Percentiles rank a stretch among this genome's conserved stretches.
Evolutionary conservation across 2,329 filamentous ascomycete genomes (phyloP).

Genomic region (Tolypocladium ovalisporum): DNA sequence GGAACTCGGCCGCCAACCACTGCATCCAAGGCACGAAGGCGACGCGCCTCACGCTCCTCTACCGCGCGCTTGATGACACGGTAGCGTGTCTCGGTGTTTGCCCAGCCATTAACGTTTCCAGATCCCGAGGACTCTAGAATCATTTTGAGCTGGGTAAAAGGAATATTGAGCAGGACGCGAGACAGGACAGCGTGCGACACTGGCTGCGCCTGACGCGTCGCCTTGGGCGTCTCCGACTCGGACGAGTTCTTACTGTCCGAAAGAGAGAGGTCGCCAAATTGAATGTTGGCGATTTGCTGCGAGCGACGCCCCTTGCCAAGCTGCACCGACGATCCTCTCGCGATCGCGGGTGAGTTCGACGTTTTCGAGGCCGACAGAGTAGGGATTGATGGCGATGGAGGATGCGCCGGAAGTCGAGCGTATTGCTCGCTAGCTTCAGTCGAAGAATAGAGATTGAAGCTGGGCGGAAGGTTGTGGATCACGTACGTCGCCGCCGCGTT

Average conservation of each 20-base stretch:
- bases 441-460: constrained; percentile 46
- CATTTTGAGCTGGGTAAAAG: constrained; percentile 54
- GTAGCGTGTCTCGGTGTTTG: constrained; percentile 33
- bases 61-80: constrained; percentile 39
- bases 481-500: constrained; percentile 47
- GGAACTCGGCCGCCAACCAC: constrained; percentile 24
- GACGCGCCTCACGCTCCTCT: constrained; percentile 45
- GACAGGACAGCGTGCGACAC: constrained; percentile 44
- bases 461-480: constrained; percentile 44
- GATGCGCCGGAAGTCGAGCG: constrained; percentile 25
- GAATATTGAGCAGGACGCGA: constrained; percentile 57
- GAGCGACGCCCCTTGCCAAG: constrained; percentile 30
- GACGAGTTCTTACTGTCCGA: constrained; percentile 13
- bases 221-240: constrained; percentile 19
- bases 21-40: constrained; percentile 33
- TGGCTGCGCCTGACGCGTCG: constrained; percentile 14
- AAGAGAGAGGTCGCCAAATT: constrained; percentile 56
- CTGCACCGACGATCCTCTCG: constrained; percentile 24
- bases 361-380: constrained; percentile 5
- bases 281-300: constrained; percentile 49
- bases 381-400: constrained; percentile 6
- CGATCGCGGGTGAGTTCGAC: constrained; percentile 15
- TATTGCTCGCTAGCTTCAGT: constrained; percentile 24
- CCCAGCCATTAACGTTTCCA: constrained; percentile 39
- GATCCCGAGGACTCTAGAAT: constrained; percentile 50